Evolutionary conservation across 2,329 filamentous ascomycete species (phyloP).

Genomic region (Colletotrichum australisinense): DNA sequence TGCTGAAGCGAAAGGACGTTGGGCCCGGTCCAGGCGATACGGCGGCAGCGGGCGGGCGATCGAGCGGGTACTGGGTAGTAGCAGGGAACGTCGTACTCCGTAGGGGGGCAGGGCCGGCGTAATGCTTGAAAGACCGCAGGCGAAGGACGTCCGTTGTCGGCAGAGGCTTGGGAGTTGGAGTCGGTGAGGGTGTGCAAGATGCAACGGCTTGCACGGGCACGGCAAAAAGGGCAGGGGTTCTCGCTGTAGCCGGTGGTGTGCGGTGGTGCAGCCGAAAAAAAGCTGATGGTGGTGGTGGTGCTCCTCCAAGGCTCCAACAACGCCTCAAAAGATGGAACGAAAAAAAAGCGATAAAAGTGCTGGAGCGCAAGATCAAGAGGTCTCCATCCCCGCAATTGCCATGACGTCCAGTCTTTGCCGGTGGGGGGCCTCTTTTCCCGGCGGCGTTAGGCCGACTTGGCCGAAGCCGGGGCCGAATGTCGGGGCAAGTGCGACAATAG

Average conservation of each 20-base stretch:
- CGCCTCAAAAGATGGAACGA: background rate
- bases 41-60: background rate
- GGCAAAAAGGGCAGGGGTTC: conserved; percentile 15
- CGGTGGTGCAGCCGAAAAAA: background rate
- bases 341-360: background rate
- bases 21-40: background rate
- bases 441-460: conserved; percentile 31
- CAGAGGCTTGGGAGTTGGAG: conserved; percentile 17
- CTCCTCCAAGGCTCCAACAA: conserved; percentile 4
- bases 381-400: background rate
- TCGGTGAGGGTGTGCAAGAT: conserved; percentile 28
- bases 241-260: conserved; percentile 22
- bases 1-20: background rate
- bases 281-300: background rate
- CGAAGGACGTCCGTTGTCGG: conserved; percentile 27
- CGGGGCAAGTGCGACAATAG: conserved; percentile 20
- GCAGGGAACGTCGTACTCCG: background rate
- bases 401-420: conserved; percentile 18
- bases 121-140: background rate
- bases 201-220: background rate
- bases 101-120: background rate
- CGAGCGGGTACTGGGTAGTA: background rate
- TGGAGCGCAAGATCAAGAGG: conserved; percentile 13
- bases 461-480: conserved; percentile 34
- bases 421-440: conserved; percentile 20